These are phyloP conservation scores for Agrocybe praecox DNA, from an alignment of 768 basidiomycete genomes.

Conservation along the genomic window DNA sequence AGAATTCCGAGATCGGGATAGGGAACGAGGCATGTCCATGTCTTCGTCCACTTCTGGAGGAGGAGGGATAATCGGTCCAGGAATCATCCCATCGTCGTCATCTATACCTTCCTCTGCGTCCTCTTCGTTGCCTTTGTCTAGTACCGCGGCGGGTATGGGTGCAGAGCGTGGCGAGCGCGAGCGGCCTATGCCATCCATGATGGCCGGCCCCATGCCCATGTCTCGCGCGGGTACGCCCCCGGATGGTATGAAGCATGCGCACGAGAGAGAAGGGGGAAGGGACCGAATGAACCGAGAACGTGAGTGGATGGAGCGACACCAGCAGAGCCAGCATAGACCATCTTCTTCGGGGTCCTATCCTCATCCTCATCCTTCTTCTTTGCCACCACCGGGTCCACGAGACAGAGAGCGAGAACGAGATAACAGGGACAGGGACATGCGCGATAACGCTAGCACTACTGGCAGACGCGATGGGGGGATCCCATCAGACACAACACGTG, in stretches of 20 bases:
- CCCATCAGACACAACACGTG: not conserved
- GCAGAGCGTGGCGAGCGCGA: not conserved
- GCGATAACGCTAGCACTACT: not conserved
- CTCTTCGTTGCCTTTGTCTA: not conserved
- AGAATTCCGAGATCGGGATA: not conserved
- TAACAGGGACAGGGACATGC: not conserved
- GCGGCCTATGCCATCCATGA: not conserved
- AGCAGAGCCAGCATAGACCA: not conserved
- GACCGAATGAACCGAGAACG: conserved; percentile 1
- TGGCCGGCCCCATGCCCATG: not conserved
- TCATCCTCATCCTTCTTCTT: not conserved
- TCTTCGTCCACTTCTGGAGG: not conserved
- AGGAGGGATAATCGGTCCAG: not conserved
- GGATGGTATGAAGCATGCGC: not conserved
- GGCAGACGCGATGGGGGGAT: not conserved
- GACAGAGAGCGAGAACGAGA: not conserved
- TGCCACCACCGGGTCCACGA: not conserved
- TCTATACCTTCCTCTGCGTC: not conserved
- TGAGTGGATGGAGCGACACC: not conserved
- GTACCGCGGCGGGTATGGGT: not conserved
- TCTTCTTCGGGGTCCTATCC: not conserved
- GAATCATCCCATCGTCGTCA: not conserved
- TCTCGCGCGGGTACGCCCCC: not conserved
- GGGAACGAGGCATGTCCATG: not conserved
- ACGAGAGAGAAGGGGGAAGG: conserved; percentile 12